Conservation (phyloP, 306 rosid genomes). For the Prunus mongolica region DNA sequence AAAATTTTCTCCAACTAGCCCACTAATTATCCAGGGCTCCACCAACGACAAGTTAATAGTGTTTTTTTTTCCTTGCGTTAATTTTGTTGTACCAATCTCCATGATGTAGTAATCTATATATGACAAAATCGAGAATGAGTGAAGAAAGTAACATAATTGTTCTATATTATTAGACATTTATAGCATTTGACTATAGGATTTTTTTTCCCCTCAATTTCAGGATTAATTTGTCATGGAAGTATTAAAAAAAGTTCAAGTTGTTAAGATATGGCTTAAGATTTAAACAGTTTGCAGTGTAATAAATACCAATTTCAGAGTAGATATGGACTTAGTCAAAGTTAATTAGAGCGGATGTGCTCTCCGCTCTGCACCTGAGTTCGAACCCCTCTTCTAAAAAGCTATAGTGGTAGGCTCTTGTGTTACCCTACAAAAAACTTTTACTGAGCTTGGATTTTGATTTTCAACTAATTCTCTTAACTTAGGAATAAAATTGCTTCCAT, state of each 20-base stretch:
- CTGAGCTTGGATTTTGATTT: not conserved
- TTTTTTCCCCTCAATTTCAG: not conserved
- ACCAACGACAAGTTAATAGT: not conserved
- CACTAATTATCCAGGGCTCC: not conserved
- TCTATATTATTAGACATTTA: not conserved
- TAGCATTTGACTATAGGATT: not conserved
- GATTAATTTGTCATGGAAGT: not conserved
- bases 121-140: constrained; percentile 9
- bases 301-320: too few relatives aligned
- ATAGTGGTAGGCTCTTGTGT: too few relatives aligned
- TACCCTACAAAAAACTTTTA: too few relatives aligned
- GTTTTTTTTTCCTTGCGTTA: not conserved
- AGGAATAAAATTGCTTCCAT: not conserved
- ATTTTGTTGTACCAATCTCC: constrained; percentile 7
- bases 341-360: fast-evolving
- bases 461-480: not conserved
- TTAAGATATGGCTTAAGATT: not conserved
- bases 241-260: not conserved
- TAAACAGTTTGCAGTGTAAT: too few relatives aligned
- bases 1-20: not conserved
- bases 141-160: not conserved
- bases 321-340: too few relatives aligned
- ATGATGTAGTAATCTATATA: not conserved
- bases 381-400: too few relatives aligned
- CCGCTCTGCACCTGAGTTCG: fast-evolving